Conservation (phyloP, 192 early-diverging fungal genomes). For the Backusella luteola region DNA sequence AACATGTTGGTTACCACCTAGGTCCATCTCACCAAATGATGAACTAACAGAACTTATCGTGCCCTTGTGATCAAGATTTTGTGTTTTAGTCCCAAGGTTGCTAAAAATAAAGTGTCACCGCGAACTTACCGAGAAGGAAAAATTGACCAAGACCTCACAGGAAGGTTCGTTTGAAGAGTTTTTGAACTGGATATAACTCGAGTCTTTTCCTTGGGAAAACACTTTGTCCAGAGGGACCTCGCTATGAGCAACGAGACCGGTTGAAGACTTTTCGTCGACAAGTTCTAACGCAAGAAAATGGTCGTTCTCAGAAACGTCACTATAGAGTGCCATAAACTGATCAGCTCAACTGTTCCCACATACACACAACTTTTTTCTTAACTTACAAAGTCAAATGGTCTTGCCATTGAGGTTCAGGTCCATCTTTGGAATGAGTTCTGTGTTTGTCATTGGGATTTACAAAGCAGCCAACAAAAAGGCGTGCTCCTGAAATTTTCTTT, state of each 20-base stretch:
- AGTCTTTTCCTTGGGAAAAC: constrained; percentile 1
- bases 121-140: constrained; percentile 7
- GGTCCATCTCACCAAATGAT: not conserved
- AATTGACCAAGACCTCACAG: not conserved
- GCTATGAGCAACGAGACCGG: constrained; percentile 21
- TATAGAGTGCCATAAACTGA: not conserved
- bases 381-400: constrained; percentile 26
- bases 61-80: not conserved
- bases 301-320: constrained; percentile 19
- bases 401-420: constrained; percentile 29
- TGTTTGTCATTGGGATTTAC: constrained; percentile 33
- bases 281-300: constrained; percentile 25
- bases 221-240: constrained; percentile 4
- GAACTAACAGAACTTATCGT: not conserved
- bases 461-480: constrained; percentile 32
- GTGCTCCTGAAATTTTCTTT: not conserved
- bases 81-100: not conserved
- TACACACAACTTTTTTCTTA: not conserved
- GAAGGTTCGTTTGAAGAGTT: not conserved
- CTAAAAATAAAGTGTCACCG: not conserved
- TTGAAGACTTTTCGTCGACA: constrained; percentile 25
- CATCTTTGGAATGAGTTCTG: constrained; percentile 27
- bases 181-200: not conserved
- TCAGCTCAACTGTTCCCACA: not conserved
- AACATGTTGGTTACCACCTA: not conserved